Conservation (phyloP, 768 basidiomycete species). For the Auricularia heimuer region DNA sequence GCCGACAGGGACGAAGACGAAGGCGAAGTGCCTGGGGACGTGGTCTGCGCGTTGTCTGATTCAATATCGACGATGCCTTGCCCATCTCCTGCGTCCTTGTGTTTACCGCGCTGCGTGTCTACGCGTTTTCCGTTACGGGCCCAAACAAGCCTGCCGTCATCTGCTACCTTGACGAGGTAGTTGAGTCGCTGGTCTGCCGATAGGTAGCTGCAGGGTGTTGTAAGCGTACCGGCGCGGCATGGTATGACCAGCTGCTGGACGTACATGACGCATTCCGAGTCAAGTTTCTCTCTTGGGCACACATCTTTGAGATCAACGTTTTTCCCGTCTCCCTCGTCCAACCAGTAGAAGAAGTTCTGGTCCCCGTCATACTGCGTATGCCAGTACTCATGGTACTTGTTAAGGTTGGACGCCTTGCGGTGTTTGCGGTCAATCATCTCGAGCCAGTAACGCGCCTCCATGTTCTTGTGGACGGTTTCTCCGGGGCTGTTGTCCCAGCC, state of each 20-base stretch:
- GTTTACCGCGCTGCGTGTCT: slow-evolving; percentile 49
- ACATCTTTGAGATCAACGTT: slow-evolving; percentile 39
- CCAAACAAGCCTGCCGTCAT: slow-evolving; percentile 46
- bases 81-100: slow-evolving; percentile 53
- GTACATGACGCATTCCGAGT: slow-evolving; percentile 32
- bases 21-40: neutral
- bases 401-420: slow-evolving; percentile 1
- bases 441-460: neutral
- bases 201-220: slow-evolving; percentile 34
- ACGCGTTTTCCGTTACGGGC: slow-evolving; percentile 46
- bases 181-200: slow-evolving; percentile 53
- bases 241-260: slow-evolving; percentile 20
- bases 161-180: slow-evolving; percentile 50
- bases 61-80: slow-evolving; percentile 33
- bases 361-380: neutral
- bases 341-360: slow-evolving; percentile 23
- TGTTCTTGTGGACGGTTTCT: neutral
- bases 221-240: slow-evolving; percentile 28
- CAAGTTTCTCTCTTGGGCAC: slow-evolving; percentile 49
- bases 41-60: neutral
- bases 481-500: neutral
- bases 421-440: neutral
- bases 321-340: slow-evolving; percentile 53
- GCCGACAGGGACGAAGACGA: neutral
- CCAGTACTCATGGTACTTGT: slow-evolving; percentile 2